A percentile compares a stretch with the other conserved stretches of the same genome.
Conservation (phyloP, 192 early-diverging fungal species). For the Mortierella antarctica region DNA sequence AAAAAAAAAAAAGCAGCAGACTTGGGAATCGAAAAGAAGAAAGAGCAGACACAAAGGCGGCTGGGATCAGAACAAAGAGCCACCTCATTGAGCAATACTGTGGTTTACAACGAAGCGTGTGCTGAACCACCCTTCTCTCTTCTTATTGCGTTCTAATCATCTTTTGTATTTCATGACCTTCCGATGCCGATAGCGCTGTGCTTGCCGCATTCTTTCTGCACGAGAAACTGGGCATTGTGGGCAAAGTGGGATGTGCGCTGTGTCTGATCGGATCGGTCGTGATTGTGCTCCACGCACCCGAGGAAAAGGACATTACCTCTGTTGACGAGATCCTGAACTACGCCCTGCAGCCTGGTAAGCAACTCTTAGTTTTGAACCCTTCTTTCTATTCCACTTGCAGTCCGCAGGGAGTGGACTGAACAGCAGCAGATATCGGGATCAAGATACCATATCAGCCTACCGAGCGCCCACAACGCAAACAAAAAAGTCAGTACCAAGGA, state of each 20-base stretch:
- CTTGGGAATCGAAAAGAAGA: not conserved
- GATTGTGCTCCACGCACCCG: slow-evolving; percentile 89
- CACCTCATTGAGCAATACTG: not conserved
- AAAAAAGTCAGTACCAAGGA: no score
- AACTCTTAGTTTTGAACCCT: not conserved
- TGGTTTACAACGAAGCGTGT: no score
- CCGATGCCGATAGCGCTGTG: slow-evolving; percentile 69
- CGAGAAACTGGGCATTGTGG: slow-evolving; percentile 83
- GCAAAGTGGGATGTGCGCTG: slow-evolving; percentile 90
- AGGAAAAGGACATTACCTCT: slow-evolving; percentile 80
- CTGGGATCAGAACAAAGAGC: slow-evolving; percentile 18
- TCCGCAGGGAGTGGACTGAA: no score
- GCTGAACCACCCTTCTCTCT: not conserved
- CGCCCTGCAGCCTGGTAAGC: slow-evolving; percentile 78
- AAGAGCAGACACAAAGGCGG: not conserved
- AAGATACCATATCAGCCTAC: no score
- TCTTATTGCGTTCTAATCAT: not conserved
- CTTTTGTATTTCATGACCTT: not conserved
- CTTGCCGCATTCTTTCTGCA: slow-evolving; percentile 90
- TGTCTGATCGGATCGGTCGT: slow-evolving; percentile 90
- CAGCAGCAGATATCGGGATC: no score
- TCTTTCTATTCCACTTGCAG: no score
- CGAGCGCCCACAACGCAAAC: no score
- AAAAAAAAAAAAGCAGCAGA: not conserved
- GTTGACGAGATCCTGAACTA: slow-evolving; percentile 88